These are phyloP conservation scores for Fomitiporia mediterranea DNA, from an alignment of 1,284 basidiomycete species.

Conservation along the genomic window DNA sequence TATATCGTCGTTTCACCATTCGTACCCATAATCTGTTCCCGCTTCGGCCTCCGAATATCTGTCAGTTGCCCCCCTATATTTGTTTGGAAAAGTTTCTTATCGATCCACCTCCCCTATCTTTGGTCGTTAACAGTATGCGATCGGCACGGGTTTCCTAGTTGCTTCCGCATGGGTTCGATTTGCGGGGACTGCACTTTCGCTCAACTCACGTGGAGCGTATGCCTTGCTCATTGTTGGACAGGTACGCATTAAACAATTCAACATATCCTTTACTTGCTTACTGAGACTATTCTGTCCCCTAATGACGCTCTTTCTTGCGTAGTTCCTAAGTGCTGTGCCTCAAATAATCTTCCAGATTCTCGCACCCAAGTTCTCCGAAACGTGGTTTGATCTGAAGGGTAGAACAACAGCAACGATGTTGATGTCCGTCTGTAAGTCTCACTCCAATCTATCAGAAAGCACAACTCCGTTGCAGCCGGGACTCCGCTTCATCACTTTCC, in stretches of 20 bases:
- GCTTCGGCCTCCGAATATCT: constrained; percentile 54
- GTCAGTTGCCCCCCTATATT: constrained; percentile 36
- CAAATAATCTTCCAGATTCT: constrained; percentile 71
- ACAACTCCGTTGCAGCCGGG: too few species aligned
- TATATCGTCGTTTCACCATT: constrained; percentile 58
- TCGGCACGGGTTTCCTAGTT: constrained; percentile 49
- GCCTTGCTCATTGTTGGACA: constrained; percentile 66
- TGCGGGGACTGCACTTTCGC: constrained; percentile 52
- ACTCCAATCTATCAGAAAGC: background rate
- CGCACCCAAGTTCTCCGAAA: constrained; percentile 66
- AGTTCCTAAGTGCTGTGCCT: constrained; percentile 50
- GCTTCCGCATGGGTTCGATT: constrained; percentile 71
- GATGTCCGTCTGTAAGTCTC: constrained; percentile 55
- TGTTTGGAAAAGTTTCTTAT: background rate
- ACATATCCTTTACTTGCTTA: background rate
- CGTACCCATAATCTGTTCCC: constrained; percentile 50
- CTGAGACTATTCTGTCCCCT: background rate
- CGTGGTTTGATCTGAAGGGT: constrained; percentile 70
- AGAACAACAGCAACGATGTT: constrained; percentile 79
- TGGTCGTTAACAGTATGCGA: constrained; percentile 49
- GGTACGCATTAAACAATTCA: constrained; percentile 33
- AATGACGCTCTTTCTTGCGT: background rate
- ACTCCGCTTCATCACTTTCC: constrained; percentile 7
- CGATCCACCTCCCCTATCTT: background rate
- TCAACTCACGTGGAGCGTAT: constrained; percentile 48